phyloP scores from a whole-genome alignment of 192 early-diverging fungal species.

The Lobosporangium transversale region DNA sequence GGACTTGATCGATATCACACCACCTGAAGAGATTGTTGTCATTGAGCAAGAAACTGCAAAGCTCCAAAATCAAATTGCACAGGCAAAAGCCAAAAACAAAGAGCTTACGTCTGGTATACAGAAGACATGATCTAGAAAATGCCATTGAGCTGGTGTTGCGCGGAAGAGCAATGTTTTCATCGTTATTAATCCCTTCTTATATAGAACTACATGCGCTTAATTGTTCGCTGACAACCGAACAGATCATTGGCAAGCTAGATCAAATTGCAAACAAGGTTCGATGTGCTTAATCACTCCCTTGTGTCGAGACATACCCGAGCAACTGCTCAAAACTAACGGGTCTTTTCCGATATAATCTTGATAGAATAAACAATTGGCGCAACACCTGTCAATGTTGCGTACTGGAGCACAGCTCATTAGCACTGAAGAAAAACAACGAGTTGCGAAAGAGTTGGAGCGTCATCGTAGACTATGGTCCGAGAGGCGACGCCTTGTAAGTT shows the following conservation, averaged over 20 bases:
- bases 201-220: constrained; percentile 49
- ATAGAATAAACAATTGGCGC: constrained; percentile 56
- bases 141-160: neutral
- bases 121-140: neutral
- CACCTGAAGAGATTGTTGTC: constrained; percentile 55
- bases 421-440: constrained; percentile 46
- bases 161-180: too few relatives aligned
- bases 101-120: constrained; percentile 52
- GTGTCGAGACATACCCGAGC: neutral
- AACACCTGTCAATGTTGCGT: constrained; percentile 35
- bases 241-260: constrained; percentile 32
- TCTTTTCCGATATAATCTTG: neutral
- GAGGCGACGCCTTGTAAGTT: constrained; percentile 50
- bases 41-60: constrained; percentile 63
- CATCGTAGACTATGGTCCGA: constrained; percentile 54
- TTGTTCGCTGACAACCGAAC: constrained; percentile 52
- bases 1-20: constrained; percentile 52
- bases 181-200: neutral
- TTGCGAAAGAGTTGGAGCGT: constrained; percentile 45
- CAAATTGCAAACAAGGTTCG: constrained; percentile 16
- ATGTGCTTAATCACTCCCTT: neutral
- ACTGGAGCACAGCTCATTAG: constrained; percentile 48
- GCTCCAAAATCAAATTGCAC: constrained; percentile 63
- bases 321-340: neutral
- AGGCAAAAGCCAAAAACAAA: constrained; percentile 64